phyloP scores from a whole-genome alignment of 495 filamentous ascomycete species.

The Astrothelium macrocarpum region DNA sequence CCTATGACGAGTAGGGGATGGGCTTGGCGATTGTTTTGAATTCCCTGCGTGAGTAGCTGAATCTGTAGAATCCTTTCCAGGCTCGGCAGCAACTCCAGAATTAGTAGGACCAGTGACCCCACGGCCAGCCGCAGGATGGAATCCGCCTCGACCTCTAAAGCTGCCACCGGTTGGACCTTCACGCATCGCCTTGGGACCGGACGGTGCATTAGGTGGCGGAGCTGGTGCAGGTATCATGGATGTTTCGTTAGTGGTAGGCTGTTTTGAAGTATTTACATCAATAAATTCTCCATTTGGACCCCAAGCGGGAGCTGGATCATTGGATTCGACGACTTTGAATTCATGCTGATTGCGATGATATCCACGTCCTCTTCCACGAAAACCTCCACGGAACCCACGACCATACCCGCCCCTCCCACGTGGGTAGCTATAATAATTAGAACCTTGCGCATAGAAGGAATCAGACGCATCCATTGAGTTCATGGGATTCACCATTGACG shows the following conservation, averaged over 20 bases:
- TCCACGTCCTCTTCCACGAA: constrained; percentile 33
- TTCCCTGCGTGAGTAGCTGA: not conserved
- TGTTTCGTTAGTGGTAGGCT: not conserved
- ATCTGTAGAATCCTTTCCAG: not conserved
- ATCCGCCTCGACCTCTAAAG: constrained; percentile 35
- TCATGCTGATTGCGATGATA: constrained; percentile 34
- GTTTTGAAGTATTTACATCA: not conserved
- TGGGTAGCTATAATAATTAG: not conserved
- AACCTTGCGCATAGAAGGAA: not conserved
- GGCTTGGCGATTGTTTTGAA: not conserved
- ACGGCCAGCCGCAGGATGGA: constrained; percentile 16
- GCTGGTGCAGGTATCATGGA: constrained; percentile 11
- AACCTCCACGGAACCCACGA: constrained; percentile 44
- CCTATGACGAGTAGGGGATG: constrained; percentile 5
- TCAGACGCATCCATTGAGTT: constrained; percentile 8
- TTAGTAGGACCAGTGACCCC: not conserved
- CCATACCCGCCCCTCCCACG: constrained; percentile 32
- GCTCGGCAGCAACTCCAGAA: not conserved
- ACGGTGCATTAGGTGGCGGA: constrained; percentile 51
- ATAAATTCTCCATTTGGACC: constrained; percentile 13
- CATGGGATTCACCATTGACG: constrained; percentile 8
- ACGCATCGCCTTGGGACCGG: constrained; percentile 86
- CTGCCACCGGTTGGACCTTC: constrained; percentile 73
- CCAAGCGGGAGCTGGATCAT: not conserved
- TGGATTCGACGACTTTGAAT: constrained; percentile 12